These are phyloP conservation scores for Vigna hirtella DNA, from an alignment of 306 rosid species.

Conservation along the genomic window DNA sequence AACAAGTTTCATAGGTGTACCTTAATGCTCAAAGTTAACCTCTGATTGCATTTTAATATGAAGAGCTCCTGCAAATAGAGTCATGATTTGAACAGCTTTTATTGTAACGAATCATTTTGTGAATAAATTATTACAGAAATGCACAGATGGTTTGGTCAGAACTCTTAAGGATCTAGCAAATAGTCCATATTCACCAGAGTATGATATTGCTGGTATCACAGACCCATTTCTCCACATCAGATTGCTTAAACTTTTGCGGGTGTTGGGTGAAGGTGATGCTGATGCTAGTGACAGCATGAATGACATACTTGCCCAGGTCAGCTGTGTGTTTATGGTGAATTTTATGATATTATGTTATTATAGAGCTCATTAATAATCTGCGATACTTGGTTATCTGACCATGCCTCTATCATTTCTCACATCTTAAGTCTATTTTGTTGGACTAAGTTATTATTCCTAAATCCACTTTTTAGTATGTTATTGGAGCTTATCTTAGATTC, in stretches of 20 bases:
- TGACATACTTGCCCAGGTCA: slow-evolving; percentile 99
- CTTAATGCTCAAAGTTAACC: slow-evolving; percentile 18
- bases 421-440: no score
- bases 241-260: slow-evolving; percentile 86
- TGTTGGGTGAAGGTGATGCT: slow-evolving; percentile 90
- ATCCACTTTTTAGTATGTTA: no score
- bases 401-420: no score
- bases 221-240: slow-evolving; percentile 98
- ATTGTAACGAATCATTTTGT: slow-evolving; percentile 39
- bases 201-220: slow-evolving; percentile 94
- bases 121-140: slow-evolving; percentile 67
- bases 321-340: slow-evolving; percentile 30
- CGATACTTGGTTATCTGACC: not conserved
- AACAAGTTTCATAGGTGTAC: slow-evolving; percentile 27
- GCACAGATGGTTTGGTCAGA: slow-evolving; percentile 89
- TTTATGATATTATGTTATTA: slow-evolving; percentile 33
- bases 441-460: no score
- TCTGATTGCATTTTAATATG: slow-evolving; percentile 31
- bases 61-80: slow-evolving; percentile 27
- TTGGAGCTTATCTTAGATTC: no score
- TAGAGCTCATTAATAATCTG: slow-evolving; percentile 1
- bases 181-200: slow-evolving; percentile 96
- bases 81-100: slow-evolving; percentile 31
- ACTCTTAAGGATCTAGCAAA: slow-evolving; percentile 86
- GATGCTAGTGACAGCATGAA: slow-evolving; percentile 95